Evolutionary conservation across 208 protist species (phyloP), one percentile per base, ranked within the genome.

Genomic region (Leptomonas seymouri): DNA sequence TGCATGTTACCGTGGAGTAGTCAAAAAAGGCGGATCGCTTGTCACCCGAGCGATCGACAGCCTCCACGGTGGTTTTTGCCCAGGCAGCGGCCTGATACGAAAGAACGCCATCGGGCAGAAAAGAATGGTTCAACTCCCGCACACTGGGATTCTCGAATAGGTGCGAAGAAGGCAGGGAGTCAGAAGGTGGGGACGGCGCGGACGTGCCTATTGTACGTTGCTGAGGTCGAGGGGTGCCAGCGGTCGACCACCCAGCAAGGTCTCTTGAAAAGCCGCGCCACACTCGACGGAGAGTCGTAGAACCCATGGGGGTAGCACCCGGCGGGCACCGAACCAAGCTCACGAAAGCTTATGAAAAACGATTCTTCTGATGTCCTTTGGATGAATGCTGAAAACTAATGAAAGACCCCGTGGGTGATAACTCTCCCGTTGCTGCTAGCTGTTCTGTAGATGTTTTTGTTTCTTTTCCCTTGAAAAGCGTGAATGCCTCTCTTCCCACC

Each of bases 11-110:
- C 9, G 68, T 69, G 8, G 55, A 64, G 27, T 51, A 21, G 44
- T 85, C 79, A 48, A 80, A 85, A 34, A 90, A 85, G 15, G 27
- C n/a, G 6, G 30, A 2, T 23, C 57, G 48, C 23, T 46, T 31
- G 23, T 41, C 28, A 36, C 65, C 62, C 7, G 42, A 7, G 15
- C 53, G 18, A 3, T 81, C 70, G 20, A 64, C 53, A 11, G 49
- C 61, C 7, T 64, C 34, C 16, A 75, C 36, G 30, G 66, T 50
- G 51, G 23, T 28, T 16, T 68, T 48, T 9, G 70, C 59, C 21
- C 30, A 48, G 5, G 16, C 15, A 3, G 44, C 16, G 12, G 61
- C 61, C 34, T 56, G 46, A 9, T 20, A n/a, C 2, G 61, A 62
- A 23, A 75, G 41, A 16, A 68, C 70, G 20, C 49, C 18, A 18